Conservation (phyloP, 805 yeast species). For the Saturnispora quitensis region DNA sequence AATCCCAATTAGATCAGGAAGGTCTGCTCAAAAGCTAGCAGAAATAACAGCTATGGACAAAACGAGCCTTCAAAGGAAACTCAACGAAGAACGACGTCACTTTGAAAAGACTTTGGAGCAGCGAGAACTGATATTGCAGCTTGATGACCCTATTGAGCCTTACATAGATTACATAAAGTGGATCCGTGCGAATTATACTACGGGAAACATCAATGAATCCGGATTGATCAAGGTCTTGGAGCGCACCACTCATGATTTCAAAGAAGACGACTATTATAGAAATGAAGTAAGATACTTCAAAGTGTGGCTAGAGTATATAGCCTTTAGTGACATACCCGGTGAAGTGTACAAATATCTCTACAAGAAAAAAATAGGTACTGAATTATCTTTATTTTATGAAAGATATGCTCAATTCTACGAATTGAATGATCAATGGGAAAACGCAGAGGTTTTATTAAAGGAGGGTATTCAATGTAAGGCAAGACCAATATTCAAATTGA, state of each 20-base stretch:
- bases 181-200: slow-evolving; percentile 55
- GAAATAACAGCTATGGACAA: slow-evolving; percentile 30
- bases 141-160: slow-evolving; percentile 78
- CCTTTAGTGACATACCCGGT: slow-evolving; percentile 56
- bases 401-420: slow-evolving; percentile 64
- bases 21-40: slow-evolving; percentile 53
- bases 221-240: slow-evolving; percentile 61
- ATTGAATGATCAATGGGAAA: slow-evolving; percentile 33
- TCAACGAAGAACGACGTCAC: slow-evolving; percentile 30
- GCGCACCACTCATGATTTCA: slow-evolving; percentile 59
- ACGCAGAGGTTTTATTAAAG: slow-evolving; percentile 52
- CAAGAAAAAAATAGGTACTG: slow-evolving; percentile 59
- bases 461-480: slow-evolving; percentile 55
- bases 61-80: slow-evolving; percentile 10
- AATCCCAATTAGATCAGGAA: slow-evolving; percentile 54
- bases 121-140: slow-evolving; percentile 35
- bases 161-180: slow-evolving; percentile 70
- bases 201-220: slow-evolving; percentile 51
- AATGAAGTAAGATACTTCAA: slow-evolving; percentile 75
- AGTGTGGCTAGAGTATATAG: slow-evolving; percentile 75
- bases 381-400: slow-evolving; percentile 66
- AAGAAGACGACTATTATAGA: slow-evolving; percentile 56
- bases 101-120: slow-evolving; percentile 43
- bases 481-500: slow-evolving; percentile 48
- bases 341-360: slow-evolving; percentile 66